Evolutionary conservation across 805 yeast species (phyloP), one percentile per base, ranked within the genome.

Genomic region (Ogataea ganodermae): DNA sequence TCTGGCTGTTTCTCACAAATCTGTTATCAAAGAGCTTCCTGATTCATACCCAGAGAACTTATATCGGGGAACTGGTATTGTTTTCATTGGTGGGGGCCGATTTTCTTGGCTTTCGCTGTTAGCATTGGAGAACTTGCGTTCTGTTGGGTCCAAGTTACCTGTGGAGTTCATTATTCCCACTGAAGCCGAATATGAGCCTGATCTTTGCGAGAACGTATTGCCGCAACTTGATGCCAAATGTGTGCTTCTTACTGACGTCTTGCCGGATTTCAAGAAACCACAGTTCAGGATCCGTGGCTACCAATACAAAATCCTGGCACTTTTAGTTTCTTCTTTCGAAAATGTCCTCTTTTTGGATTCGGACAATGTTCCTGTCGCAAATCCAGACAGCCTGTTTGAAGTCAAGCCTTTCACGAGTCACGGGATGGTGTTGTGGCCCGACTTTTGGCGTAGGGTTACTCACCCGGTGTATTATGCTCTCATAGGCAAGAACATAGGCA

Each of bases 71-170:
- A 69, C 75, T 47, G 92, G 91, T 6, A 80, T 84, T 22, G 84
- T 85, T 0, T 79, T 80, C 47, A 83, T 85, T 38, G 92, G 89
- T n/a, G 92, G 92, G 40, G 88, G 88, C 2, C 74, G 73, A 49
- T 85, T 79, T 57, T 82, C 86, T 41, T 78, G 87, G 79, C 65
- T 85, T 22, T 72, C 86, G 1, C 65, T 83, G 22, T 60, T 82
- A 5, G 74, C 84, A 8, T 67, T 85, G 35, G 74, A 73, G 51
- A 69, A 74, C 30, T 57, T 79, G 31, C 60, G 83, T 36, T 63
- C 70, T 3, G 57, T 69, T 6, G 83, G 83, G 1, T 72, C 77
- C 12, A 56, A 62, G 30, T 58, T 77, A 33, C 83, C 84, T 8
- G 70, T 76, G 14, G 81, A 77, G 59, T 67, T 77, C 10, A 63